Evolutionary conservation across 108 stramenopile species (phyloP).

Genomic region (Cyclotella baltica): DNA sequence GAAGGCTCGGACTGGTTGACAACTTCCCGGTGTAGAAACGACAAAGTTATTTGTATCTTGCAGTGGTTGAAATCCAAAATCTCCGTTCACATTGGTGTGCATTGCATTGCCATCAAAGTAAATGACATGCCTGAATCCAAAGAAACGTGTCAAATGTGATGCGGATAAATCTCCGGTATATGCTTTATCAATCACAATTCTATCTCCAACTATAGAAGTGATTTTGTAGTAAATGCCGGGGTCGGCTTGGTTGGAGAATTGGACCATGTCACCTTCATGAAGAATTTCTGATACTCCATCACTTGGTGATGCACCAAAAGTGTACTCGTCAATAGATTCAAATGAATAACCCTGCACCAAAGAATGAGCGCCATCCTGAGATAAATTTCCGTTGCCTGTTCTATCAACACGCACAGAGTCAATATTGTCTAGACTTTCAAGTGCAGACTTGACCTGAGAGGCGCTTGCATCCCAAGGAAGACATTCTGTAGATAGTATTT

Average conservation of each 20-base stretch:
- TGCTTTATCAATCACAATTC: conserved; percentile 26
- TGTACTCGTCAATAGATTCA: background rate
- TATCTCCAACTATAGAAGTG: conserved; percentile 6
- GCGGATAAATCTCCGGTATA: conserved; percentile 23
- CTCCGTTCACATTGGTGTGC: conserved; percentile 36
- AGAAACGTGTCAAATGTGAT: conserved; percentile 40
- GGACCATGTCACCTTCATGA: conserved; percentile 30
- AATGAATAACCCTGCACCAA: conserved; percentile 13
- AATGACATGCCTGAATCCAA: conserved; percentile 61
- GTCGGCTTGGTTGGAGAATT: conserved; percentile 33
- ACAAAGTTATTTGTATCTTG: conserved; percentile 44
- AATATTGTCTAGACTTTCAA: conserved; percentile 57
- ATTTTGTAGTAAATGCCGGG: conserved; percentile 22
- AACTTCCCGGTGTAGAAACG: conserved; percentile 30
- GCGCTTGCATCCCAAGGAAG: conserved; percentile 69
- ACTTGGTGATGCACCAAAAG: conserved; percentile 22
- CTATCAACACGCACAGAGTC: conserved; percentile 68
- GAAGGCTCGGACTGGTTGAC: conserved; percentile 48
- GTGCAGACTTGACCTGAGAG: conserved; percentile 44
- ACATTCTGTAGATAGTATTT: conserved; percentile 51
- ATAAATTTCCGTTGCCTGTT: conserved; percentile 53
- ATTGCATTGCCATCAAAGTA: conserved; percentile 72
- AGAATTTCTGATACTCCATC: conserved; percentile 18
- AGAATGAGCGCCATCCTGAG: conserved; percentile 5
- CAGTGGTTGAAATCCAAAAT: conserved; percentile 30